Base-by-base conservation (phyloP, 2,329 filamentous ascomycete genomes). In the Colletotrichum paranaense region DNA sequence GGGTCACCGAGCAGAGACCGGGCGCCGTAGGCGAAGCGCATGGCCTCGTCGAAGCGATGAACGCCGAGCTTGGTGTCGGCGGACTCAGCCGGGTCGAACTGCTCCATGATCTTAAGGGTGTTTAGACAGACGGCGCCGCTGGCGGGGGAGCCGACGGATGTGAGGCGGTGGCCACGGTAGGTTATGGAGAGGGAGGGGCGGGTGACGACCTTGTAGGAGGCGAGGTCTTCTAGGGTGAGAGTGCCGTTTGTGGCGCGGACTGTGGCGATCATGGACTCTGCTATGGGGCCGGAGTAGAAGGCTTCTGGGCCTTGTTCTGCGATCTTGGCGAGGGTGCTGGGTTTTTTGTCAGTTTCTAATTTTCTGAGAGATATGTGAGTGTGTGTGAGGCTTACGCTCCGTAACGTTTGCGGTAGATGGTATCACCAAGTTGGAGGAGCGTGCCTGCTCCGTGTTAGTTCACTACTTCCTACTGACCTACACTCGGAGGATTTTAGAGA, bases 1-100 rank as follows among this genome's bases (percentile, higher is more conserved):
- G 96, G 97, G 80, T 98, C 97, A 5, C 95, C 96, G 0, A 98
- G 88, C 32, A 92, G 88, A n/a, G 91, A 88, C 70, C 95, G 91
- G 77, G 93, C 86, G 4, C 92, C 95, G 80, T 98, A 98, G 3
- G 91, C 95, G 81, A 97, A 98, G 26, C 95, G 90, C 85, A 98
- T 94, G 14, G 95, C 93, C 86, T 98, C 97, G 78, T 95, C 91
- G 76, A 98, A 88, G 16, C 94, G 90, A 82, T 98, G 97, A 0
- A 92, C 92, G 49, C 92, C 94, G 0, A 97, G 84, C 76, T 94
- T 92, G 24, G 82, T 81, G 56, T 89, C 84, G 12, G 82, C 73
- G 8, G 86, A 80, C 73, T 90, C 91, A 30, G 91, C 85, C 49
- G 84, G 81, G 4, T 87, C 83, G 81, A 93, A 98, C 22, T 94